A percentile compares a stretch with the other conserved stretches of the same genome.
Evolutionary conservation across 768 basidiomycete species (phyloP).

Genomic region (Stropharia rugosoannulata): DNA sequence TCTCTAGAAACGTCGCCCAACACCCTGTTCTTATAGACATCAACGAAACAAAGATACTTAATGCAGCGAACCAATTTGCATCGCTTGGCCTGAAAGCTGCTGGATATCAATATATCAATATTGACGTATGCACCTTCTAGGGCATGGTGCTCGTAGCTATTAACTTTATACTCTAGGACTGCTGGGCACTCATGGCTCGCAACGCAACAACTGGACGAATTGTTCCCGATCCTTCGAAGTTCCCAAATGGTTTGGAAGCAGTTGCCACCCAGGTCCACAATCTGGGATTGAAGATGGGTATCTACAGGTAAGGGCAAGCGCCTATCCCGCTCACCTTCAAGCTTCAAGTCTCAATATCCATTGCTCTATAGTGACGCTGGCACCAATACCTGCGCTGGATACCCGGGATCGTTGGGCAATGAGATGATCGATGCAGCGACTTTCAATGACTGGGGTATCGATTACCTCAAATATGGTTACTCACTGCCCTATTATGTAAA

Average conservation of each 20-base stretch:
- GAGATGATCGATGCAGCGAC: slow-evolving; percentile 51
- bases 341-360: too few species aligned
- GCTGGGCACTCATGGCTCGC: slow-evolving; percentile 43
- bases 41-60: slow-evolving; percentile 41
- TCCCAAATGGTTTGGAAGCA: slow-evolving; percentile 49
- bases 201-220: slow-evolving; percentile 40
- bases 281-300: slow-evolving; percentile 49
- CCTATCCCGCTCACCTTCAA: background rate
- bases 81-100: slow-evolving; percentile 46
- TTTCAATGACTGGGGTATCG: slow-evolving; percentile 53
- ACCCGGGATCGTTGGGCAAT: slow-evolving; percentile 52
- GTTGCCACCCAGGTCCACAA: slow-evolving; percentile 44
- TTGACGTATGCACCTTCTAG: slow-evolving; percentile 36
- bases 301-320: slow-evolving; percentile 38
- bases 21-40: slow-evolving; percentile 30
- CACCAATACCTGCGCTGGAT: slow-evolving; percentile 50
- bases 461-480: slow-evolving; percentile 53
- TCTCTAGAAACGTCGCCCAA: background rate
- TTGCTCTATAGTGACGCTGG: slow-evolving; percentile 44
- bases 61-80: slow-evolving; percentile 44
- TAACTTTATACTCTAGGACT: slow-evolving; percentile 34
- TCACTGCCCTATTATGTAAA: background rate
- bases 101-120: slow-evolving; percentile 52
- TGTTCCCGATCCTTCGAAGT: slow-evolving; percentile 50
- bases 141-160: background rate